Evolutionary conservation across 164 flowering plant species (phyloP).

Genomic region (Warburgia ugandensis): DNA sequence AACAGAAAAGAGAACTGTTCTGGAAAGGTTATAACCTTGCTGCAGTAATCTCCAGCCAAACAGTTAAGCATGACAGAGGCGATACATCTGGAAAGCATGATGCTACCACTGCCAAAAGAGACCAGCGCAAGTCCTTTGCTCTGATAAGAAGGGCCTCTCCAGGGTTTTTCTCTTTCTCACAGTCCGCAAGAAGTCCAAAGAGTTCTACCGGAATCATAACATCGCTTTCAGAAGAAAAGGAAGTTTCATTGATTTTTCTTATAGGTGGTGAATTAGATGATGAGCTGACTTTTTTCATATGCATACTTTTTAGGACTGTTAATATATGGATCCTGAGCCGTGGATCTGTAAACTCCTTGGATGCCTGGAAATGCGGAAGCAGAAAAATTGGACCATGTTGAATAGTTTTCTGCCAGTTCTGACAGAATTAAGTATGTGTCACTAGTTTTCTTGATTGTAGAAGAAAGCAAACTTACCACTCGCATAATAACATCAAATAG

Average conservation of each 20-base stretch:
- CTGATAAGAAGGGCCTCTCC: slow-evolving; percentile 72
- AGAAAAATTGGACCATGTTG: no score
- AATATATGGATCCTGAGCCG: slow-evolving; percentile 68
- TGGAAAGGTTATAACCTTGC: slow-evolving; percentile 49
- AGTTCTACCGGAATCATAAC: slow-evolving; percentile 61
- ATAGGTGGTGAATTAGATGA: slow-evolving; percentile 29
- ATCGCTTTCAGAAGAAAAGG: slow-evolving; percentile 27
- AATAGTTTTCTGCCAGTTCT: no score
- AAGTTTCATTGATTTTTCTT: slow-evolving; percentile 27
- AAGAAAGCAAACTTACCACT: slow-evolving; percentile 45
- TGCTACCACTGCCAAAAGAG: slow-evolving; percentile 82
- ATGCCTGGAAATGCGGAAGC: slow-evolving; percentile 75
- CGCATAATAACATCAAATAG: slow-evolving; percentile 59
- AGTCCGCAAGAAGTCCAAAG: slow-evolving; percentile 77
- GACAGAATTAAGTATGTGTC: no score
- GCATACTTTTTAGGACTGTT: slow-evolving; percentile 81
- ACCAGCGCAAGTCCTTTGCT: slow-evolving; percentile 91
- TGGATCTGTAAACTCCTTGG: slow-evolving; percentile 75
- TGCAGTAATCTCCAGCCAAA: slow-evolving; percentile 98
- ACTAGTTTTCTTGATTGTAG: no score
- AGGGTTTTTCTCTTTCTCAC: slow-evolving; percentile 78
- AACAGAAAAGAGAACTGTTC: background rate
- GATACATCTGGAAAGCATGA: slow-evolving; percentile 94
- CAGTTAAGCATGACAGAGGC: slow-evolving; percentile 77
- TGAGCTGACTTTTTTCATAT: slow-evolving; percentile 42